These are phyloP conservation scores for Earliella scabrosa DNA, from an alignment of 1,284 basidiomycete genomes.

Conservation along the genomic window DNA sequence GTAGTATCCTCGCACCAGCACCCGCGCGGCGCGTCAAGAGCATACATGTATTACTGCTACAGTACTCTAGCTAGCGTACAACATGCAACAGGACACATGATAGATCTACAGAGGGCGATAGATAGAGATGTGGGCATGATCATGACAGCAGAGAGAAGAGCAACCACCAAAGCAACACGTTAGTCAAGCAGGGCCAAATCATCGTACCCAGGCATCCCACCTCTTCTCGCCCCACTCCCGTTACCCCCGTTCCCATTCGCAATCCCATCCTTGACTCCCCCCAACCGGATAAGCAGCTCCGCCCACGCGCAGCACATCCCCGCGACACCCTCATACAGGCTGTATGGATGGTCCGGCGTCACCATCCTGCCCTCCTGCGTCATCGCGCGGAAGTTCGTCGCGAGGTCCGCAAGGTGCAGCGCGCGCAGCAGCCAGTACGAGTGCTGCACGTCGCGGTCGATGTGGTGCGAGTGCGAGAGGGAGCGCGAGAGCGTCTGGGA, in stretches of 20 bases:
- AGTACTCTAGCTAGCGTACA: too few species aligned
- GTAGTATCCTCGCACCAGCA: too few species aligned
- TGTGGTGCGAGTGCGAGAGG: background rate
- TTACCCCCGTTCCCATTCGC: conserved; percentile 1
- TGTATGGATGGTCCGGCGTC: conserved; percentile 53
- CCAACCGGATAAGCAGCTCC: conserved; percentile 45
- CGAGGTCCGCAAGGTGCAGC: conserved; percentile 50
- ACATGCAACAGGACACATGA: too few species aligned
- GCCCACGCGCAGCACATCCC: conserved; percentile 63
- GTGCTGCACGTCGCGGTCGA: background rate
- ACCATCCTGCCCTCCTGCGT: conserved; percentile 45
- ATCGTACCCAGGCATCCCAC: conserved; percentile 31
- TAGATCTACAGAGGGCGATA: too few species aligned
- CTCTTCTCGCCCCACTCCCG: conserved; percentile 1
- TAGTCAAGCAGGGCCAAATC: conserved; percentile 13
- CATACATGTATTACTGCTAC: too few species aligned
- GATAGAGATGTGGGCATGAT: too few species aligned
- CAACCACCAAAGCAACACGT: too few species aligned
- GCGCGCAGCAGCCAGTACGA: conserved; percentile 40
- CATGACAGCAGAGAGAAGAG: too few species aligned
- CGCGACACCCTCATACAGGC: conserved; percentile 56
- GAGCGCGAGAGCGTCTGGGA: conserved; percentile 1
- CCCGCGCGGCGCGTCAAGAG: too few species aligned
- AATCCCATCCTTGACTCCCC: conserved; percentile 8
- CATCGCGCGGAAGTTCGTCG: conserved; percentile 39